Conservation (phyloP, 2,329 filamentous ascomycete genomes). For the Epichloe typhina region DNA sequence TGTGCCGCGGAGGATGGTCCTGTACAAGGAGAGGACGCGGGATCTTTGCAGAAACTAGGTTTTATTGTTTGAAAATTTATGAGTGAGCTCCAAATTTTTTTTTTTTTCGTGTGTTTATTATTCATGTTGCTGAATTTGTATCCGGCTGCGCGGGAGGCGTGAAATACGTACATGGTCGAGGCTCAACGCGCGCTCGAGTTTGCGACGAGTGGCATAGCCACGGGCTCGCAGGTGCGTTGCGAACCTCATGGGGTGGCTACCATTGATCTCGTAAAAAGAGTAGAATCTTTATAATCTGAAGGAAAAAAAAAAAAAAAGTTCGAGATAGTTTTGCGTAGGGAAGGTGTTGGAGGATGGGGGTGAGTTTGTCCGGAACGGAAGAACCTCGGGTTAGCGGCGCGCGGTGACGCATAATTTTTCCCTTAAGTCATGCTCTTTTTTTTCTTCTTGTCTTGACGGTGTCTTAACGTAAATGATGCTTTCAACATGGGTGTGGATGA, state of each 20-base stretch:
- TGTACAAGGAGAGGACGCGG: slow-evolving; percentile 43
- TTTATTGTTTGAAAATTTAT: not conserved
- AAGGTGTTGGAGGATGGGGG: not conserved
- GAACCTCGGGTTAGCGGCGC: slow-evolving; percentile 7
- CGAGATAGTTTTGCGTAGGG: not conserved
- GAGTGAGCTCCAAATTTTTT: not conserved
- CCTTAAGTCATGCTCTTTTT: not conserved
- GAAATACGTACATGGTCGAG: slow-evolving; percentile 39
- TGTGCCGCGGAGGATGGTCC: slow-evolving; percentile 42
- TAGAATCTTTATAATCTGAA: too few relatives aligned
- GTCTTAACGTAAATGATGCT: not conserved
- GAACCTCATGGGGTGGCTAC: slow-evolving; percentile 9
- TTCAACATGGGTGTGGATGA: not conserved
- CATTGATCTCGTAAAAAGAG: not conserved
- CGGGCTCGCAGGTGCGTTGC: slow-evolving; percentile 15
- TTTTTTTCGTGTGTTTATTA: not conserved
- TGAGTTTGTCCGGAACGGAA: slow-evolving; percentile 5
- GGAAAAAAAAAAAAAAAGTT: too few relatives aligned
- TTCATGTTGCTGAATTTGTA: not conserved
- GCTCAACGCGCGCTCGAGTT: slow-evolving; percentile 30
- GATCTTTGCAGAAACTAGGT: slow-evolving; percentile 44
- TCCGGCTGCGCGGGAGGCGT: not conserved
- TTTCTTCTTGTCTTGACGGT: not conserved
- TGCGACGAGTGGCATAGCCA: slow-evolving; percentile 22
- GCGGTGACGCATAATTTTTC: not conserved